Conservation (phyloP, 495 filamentous ascomycete genomes). For the Daldinia caldariorum region DNA sequence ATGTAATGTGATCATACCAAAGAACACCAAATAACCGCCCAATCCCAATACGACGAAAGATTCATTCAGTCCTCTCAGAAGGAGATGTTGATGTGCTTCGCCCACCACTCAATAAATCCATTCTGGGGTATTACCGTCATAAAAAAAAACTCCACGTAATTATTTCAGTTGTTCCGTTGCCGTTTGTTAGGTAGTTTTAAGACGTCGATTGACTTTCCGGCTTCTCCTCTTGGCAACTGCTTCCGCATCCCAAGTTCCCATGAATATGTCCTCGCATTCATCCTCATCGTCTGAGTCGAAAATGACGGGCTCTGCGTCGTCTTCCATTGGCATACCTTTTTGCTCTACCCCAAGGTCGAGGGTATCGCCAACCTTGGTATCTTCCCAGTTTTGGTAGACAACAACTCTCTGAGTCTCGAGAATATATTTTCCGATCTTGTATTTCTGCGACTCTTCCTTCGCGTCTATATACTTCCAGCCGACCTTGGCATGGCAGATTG, state of each 20-base stretch:
- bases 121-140: slow-evolving; percentile 27
- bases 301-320: slow-evolving; percentile 58
- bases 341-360: slow-evolving; percentile 32
- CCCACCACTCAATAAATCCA: slow-evolving; percentile 3
- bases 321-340: slow-evolving; percentile 10
- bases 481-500: slow-evolving; percentile 71
- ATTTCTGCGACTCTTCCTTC: slow-evolving; percentile 79
- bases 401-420: slow-evolving; percentile 82
- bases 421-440: slow-evolving; percentile 98
- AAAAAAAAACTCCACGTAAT: slow-evolving; percentile 25
- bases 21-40: slow-evolving; percentile 6
- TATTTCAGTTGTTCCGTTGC: not conserved
- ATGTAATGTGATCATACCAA: slow-evolving; percentile 9
- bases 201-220: slow-evolving; percentile 56
- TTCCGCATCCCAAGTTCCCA: slow-evolving; percentile 82
- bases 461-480: slow-evolving; percentile 97
- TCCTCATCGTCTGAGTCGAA: slow-evolving; percentile 95
- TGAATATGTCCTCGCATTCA: slow-evolving; percentile 93
- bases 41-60: not conserved
- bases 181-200: slow-evolving; percentile 7
- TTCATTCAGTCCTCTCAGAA: slow-evolving; percentile 7
- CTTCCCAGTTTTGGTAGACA: slow-evolving; percentile 74
- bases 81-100: not conserved
- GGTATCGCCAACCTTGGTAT: slow-evolving; percentile 45
- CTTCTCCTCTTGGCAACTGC: slow-evolving; percentile 71